Base-by-base conservation (phyloP, 2,329 filamentous ascomycete genomes). In the Hypoxylon sp. region DNA sequence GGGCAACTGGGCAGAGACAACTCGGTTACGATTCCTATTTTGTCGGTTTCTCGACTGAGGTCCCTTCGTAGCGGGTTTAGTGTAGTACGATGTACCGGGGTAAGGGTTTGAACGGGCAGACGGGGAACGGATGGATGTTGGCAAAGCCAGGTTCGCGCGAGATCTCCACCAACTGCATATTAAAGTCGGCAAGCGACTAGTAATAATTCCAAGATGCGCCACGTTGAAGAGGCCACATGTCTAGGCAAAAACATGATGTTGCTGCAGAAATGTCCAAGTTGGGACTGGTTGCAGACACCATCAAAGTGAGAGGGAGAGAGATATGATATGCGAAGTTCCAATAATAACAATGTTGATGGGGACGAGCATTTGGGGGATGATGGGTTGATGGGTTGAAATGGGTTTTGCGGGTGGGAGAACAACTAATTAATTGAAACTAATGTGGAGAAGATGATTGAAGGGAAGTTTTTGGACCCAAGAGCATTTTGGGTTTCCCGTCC, bases 201-300 rank as follows among this genome's bases (percentile, higher is more conserved):
- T 51, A 30, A 61, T 56, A 46, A 64, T 60, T 65, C 38, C 55
- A 57, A 68, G 45, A 60, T 17, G 13, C 14, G 52, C 46, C 51
- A 58, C 58, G 46, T 55, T 55, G 34, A 62, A 58, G 38, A 60
- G 55, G 58, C 64, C 67, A 70, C 64, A 68, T 65, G 65, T 61
- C 53, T 63, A 50, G 21, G 32, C 56, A 49, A n/a, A 52, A 45
- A 50, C 34, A 58, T 62, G 59, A 66, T 58, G 49, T 19, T 60
- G 58, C 60, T 57, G 63, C 55, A 66, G 61, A 64, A 28, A 46
- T 53, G 25, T 66, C 52, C 41, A 25, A 63, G 67, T 62, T 53
- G 60, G 61, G 60, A 45, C 58, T 65, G 60, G 56, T 69, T 52
- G 63, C 41, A 63, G 63, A 50, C 55, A 52, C 41, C 41, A 63